phyloP scores from a whole-genome alignment of 345 rosid species.

The Barbarea vulgaris region DNA sequence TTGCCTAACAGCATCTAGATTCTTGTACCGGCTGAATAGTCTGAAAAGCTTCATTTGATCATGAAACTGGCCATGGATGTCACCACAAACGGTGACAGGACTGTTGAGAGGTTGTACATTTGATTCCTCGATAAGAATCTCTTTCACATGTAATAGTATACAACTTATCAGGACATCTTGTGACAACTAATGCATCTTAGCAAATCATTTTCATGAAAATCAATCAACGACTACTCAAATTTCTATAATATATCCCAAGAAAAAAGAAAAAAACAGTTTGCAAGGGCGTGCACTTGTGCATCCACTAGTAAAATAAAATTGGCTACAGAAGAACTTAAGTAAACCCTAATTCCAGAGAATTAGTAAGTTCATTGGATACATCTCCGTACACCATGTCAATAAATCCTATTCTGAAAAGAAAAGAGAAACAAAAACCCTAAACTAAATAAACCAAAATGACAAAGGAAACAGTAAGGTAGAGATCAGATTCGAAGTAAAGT shows the following conservation, averaged over 20 bases:
- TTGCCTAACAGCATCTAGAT: too few relatives aligned
- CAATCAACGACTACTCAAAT: too few relatives aligned
- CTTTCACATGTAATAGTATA: slow-evolving; percentile 71
- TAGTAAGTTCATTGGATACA: slow-evolving; percentile 1
- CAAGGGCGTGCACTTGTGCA: too few relatives aligned
- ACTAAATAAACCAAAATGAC: not conserved
- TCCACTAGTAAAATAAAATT: not conserved
- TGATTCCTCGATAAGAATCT: slow-evolving; percentile 94
- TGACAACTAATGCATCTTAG: too few relatives aligned
- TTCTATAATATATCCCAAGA: too few relatives aligned
- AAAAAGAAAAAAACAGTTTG: too few relatives aligned
- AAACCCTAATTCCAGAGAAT: not conserved
- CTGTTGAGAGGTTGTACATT: slow-evolving; percentile 99
- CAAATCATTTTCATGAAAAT: too few relatives aligned
- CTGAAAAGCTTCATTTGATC: slow-evolving; percentile 97
- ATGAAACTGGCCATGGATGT: slow-evolving; percentile 99
- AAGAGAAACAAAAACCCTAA: slow-evolving; percentile 18
- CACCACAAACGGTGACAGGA: slow-evolving; percentile 99
- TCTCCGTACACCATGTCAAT: slow-evolving; percentile 14
- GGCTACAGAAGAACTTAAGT: slow-evolving; percentile 19
- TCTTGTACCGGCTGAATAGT: too few relatives aligned
- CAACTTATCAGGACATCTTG: too few relatives aligned
- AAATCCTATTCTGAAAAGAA: not conserved
- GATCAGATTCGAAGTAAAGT: slow-evolving; percentile 24
- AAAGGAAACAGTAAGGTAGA: not conserved